Conservation (phyloP, 208 protist genomes). For the Acanthamoeba castellanii region DNA sequence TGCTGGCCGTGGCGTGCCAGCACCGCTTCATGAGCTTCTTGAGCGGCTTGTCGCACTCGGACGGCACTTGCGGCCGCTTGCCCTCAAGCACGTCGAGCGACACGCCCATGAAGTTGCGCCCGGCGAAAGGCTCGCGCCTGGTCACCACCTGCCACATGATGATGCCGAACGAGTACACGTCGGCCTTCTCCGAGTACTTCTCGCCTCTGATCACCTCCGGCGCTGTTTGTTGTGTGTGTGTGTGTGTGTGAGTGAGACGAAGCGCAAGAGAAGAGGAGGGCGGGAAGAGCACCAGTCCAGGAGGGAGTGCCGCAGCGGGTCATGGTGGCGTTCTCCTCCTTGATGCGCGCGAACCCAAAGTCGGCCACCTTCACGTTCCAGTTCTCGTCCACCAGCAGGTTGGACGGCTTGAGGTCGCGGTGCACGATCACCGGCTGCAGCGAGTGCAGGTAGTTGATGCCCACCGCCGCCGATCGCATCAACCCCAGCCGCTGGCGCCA, state of each 20-base stretch:
- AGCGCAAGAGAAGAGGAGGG: not conserved
- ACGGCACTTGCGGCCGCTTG: not conserved
- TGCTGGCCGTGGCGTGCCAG: not conserved
- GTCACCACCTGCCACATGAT: slow-evolving; percentile 27
- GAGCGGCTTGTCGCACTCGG: not conserved
- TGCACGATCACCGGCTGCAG: slow-evolving; percentile 84
- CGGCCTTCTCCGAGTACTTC: slow-evolving; percentile 51
- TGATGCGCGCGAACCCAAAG: slow-evolving; percentile 54
- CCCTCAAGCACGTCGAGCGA: slow-evolving; percentile 32
- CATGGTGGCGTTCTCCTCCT: slow-evolving; percentile 46
- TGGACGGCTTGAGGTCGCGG: slow-evolving; percentile 83
- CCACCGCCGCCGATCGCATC: slow-evolving; percentile 51
- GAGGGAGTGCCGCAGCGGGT: slow-evolving; percentile 18
- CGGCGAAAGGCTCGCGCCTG: not conserved
- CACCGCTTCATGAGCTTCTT: slow-evolving; percentile 18
- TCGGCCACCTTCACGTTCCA: slow-evolving; percentile 78
- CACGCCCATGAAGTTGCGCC: slow-evolving; percentile 49
- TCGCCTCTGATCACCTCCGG: slow-evolving; percentile 18
- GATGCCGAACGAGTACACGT: slow-evolving; percentile 28
- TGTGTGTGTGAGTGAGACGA: not conserved
- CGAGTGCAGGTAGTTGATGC: slow-evolving; percentile 85
- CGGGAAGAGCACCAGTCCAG: not conserved
- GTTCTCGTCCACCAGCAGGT: slow-evolving; percentile 84
- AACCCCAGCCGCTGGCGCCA: slow-evolving; percentile 62
- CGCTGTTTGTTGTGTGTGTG: not conserved